phyloP scores from a whole-genome alignment of 257 asterid species.

The Nicotiana benthamiana region DNA sequence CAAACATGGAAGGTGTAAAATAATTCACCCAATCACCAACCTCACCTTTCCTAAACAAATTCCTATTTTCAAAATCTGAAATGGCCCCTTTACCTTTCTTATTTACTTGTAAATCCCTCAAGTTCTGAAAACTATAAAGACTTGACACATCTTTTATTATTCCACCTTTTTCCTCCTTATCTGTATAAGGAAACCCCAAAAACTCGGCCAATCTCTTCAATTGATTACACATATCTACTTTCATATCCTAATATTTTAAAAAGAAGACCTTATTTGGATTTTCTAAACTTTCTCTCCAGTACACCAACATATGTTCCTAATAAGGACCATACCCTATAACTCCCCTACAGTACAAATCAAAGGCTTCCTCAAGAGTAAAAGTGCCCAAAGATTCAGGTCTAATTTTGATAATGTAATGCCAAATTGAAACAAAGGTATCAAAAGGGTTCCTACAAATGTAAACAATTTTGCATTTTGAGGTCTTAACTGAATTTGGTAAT shows the following conservation, averaged over 20 bases:
- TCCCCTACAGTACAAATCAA: constrained; percentile 33
- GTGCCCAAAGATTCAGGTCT: constrained; percentile 12
- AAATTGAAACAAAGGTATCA: constrained; percentile 31
- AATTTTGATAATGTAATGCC: constrained; percentile 23
- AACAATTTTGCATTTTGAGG: constrained; percentile 21
- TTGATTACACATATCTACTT: constrained; percentile 6
- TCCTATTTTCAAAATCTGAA: constrained; percentile 16
- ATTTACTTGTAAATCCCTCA: constrained; percentile 40
- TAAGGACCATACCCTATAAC: constrained; percentile 37
- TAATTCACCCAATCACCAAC: constrained; percentile 51
- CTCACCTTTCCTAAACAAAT: constrained; percentile 42
- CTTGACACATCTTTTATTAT: constrained; percentile 24
- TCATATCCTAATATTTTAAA: constrained; percentile 46
- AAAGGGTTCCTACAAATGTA: constrained; percentile 46
- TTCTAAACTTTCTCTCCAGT: constrained; percentile 31
- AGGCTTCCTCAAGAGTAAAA: constrained; percentile 13
- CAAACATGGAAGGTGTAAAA: constrained; percentile 21
- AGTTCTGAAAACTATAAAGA: constrained; percentile 36
- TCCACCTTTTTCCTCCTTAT: constrained; percentile 31
- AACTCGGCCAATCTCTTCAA: constrained; percentile 37
- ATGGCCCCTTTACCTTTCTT: constrained; percentile 26
- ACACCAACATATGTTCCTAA: constrained; percentile 59
- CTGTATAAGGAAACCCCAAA: constrained; percentile 35
- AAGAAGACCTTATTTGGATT: constrained; percentile 34
- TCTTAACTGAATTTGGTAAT: constrained; percentile 24